Percentiles rank a stretch among this genome's conserved stretches.
These are phyloP conservation scores for Coniosporium apollinis DNA, from an alignment of 495 filamentous ascomycete species.

Conservation along the genomic window DNA sequence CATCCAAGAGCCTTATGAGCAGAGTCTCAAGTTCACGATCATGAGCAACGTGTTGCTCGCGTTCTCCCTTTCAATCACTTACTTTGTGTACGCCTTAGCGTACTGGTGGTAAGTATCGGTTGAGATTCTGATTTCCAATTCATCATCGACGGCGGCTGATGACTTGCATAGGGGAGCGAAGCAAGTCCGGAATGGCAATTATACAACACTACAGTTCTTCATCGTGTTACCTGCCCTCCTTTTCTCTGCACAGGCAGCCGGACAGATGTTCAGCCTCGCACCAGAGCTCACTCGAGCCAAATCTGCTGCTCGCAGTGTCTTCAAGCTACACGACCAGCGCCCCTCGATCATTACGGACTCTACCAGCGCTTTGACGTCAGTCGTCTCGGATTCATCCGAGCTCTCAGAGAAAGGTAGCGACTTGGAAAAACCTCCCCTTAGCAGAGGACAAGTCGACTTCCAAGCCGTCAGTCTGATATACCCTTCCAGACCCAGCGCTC, in stretches of 20 bases:
- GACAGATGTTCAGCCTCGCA: conserved; percentile 17
- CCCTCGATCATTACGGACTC: conserved; percentile 7
- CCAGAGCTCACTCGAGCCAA: conserved; percentile 14
- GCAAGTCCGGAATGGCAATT: conserved; percentile 13
- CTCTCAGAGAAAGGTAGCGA: too few species aligned
- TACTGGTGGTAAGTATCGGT: conserved; percentile 13
- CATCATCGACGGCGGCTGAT: background rate
- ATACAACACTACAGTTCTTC: conserved; percentile 15
- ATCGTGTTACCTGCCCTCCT: conserved; percentile 18
- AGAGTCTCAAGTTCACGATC: conserved; percentile 22
- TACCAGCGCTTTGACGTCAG: too few species aligned
- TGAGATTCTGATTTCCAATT: background rate
- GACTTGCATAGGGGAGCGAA: conserved; percentile 14
- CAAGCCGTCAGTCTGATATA: conserved; percentile 41
- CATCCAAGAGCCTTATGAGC: conserved; percentile 24
- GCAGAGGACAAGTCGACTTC: conserved; percentile 37
- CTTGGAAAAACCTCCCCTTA: too few species aligned
- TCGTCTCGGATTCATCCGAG: too few species aligned
- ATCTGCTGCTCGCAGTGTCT: conserved; percentile 15
- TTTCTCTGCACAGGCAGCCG: conserved; percentile 17
- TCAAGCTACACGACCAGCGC: conserved; percentile 9
- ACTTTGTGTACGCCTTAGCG: conserved; percentile 22
- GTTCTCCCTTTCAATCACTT: conserved; percentile 26
- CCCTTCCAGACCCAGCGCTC: conserved; percentile 23
- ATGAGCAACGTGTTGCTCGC: conserved; percentile 24